Evolutionary conservation across 2,329 filamentous ascomycete genomes (phyloP).

Genomic region (Stemphylium lycopersici): DNA sequence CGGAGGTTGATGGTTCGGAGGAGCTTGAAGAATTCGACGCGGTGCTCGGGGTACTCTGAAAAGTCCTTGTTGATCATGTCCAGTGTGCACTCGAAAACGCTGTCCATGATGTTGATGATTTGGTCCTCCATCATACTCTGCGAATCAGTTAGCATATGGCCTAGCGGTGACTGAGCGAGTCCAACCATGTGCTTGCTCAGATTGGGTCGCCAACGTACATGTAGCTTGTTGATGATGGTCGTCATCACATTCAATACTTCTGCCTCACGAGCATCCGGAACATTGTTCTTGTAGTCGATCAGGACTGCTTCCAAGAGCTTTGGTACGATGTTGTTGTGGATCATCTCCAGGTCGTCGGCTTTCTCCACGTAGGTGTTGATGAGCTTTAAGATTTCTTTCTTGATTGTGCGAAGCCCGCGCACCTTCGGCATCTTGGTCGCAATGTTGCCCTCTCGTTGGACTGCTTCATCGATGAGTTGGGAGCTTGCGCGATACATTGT

Average conservation of each 20-base stretch:
- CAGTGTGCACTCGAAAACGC: constrained; percentile 96
- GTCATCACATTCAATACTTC: constrained; percentile 98
- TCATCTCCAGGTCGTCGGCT: constrained; percentile 92
- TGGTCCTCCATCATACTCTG: constrained; percentile 97
- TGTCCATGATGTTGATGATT: constrained; percentile 96
- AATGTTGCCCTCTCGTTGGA: constrained; percentile 86
- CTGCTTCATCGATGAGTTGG: constrained; percentile 90
- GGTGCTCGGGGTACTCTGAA: constrained; percentile 97
- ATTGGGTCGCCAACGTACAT: constrained; percentile 72
- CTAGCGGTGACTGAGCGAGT: constrained; percentile 30
- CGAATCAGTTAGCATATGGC: constrained; percentile 27
- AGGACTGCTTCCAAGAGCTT: constrained; percentile 91
- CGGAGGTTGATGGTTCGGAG: constrained; percentile 94
- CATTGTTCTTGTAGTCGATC: constrained; percentile 96
- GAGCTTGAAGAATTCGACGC: constrained; percentile 99
- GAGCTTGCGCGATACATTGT: constrained; percentile 99
- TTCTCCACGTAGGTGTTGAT: constrained; percentile 99
- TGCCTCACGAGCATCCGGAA: constrained; percentile 91
- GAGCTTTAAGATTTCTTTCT: constrained; percentile 98
- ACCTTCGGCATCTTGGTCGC: constrained; percentile 98
- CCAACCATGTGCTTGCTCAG: constrained; percentile 58
- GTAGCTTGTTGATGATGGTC: constrained; percentile 93
- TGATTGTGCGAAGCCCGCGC: constrained; percentile 92
- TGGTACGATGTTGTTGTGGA: constrained; percentile 94
- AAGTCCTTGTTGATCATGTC: constrained; percentile 99